Base-by-base conservation (phyloP, 352 stramenopile species). In the Globisporangium spinosum region DNA sequence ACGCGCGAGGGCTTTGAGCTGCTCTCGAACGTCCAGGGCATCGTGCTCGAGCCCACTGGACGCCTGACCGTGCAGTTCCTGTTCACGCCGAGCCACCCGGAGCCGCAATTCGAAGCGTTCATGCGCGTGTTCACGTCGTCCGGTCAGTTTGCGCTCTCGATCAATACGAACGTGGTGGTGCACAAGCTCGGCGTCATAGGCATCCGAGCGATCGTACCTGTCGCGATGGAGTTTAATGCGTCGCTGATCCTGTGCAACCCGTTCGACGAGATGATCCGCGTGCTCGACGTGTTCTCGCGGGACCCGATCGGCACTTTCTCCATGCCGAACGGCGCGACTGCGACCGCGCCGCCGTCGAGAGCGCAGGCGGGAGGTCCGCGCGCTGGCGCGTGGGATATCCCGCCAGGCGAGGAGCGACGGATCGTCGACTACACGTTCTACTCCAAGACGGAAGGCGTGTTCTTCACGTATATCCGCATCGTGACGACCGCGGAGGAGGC, bases 81-180 rank as follows among this genome's bases (percentile, higher is more conserved):
- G 6, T 78, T 83, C 59, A 65, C 87, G 8, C 72, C 73, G 10
- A 64, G 70, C 59, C 62, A 77, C 27, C 70, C 68, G 22, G 59
- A 72, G 40, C 56, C 67, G 10, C 59, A 73, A 45, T 66, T 58
- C 17, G 68, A 77, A 17, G 64, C 72, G 22, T 75, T 70, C 64
- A 70, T 89, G 40, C 70, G 80, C 17, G 53, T 91, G 4, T 62
- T 73, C 8, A 89, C 83, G 17, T 82, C 83, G 3, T 76, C 73
- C 1, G 83, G 83, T 1, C 56, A 78, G 34, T 87, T 91, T 57
- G 60, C 74, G 17, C 43, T 89, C 63, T 76, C 1, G 76, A 86
- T 59, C 61, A 64, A 20, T 70, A 76, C 62, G 45, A 78, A 29
- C 20, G 70, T 81, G 23, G 60, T 56, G 32, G 32, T 68, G 0